A percentile compares a stretch with the other conserved stretches of the same genome.
phyloP scores from a whole-genome alignment of 441 rosid species.

The Melastoma candidum region DNA sequence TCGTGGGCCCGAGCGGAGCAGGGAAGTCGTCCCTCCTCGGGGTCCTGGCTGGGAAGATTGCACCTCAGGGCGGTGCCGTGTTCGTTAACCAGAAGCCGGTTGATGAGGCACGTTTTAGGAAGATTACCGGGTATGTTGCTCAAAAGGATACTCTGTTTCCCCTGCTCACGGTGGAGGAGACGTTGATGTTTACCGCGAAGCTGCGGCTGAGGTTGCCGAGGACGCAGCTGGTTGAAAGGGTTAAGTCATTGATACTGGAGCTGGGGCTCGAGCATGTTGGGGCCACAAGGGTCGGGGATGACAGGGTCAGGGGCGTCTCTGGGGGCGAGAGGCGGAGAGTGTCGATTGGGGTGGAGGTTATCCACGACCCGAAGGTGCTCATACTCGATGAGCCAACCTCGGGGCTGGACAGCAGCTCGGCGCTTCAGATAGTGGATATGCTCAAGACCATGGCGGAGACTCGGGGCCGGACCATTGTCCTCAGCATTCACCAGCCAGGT shows the following conservation, averaged over 20 bases:
- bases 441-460: conserved; percentile 84
- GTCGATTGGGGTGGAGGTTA: conserved; percentile 82
- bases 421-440: conserved; percentile 72
- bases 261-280: conserved; percentile 72
- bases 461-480: conserved; percentile 56
- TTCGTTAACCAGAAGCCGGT: conserved; percentile 47
- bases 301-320: conserved; percentile 73
- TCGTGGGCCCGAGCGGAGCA: conserved; percentile 95
- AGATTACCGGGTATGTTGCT: conserved; percentile 74
- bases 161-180: conserved; percentile 86
- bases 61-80: conserved; percentile 55
- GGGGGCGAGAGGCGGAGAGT: conserved; percentile 96
- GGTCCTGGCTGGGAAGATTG: conserved; percentile 54
- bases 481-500: conserved; percentile 89
- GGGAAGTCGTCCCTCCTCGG: conserved; percentile 86
- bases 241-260: conserved; percentile 58
- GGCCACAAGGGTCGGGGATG: conserved; percentile 64
- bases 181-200: conserved; percentile 79
- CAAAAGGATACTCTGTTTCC: conserved; percentile 83
- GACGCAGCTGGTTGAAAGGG: conserved; percentile 35
- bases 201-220: conserved; percentile 54
- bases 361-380: conserved; percentile 78
- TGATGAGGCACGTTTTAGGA: conserved; percentile 52
- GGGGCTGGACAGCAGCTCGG: conserved; percentile 82
- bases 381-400: conserved; percentile 98